Evolutionary conservation across 2,329 filamentous ascomycete genomes (phyloP).

Genomic region (Coniochaeta hoffmannii): DNA sequence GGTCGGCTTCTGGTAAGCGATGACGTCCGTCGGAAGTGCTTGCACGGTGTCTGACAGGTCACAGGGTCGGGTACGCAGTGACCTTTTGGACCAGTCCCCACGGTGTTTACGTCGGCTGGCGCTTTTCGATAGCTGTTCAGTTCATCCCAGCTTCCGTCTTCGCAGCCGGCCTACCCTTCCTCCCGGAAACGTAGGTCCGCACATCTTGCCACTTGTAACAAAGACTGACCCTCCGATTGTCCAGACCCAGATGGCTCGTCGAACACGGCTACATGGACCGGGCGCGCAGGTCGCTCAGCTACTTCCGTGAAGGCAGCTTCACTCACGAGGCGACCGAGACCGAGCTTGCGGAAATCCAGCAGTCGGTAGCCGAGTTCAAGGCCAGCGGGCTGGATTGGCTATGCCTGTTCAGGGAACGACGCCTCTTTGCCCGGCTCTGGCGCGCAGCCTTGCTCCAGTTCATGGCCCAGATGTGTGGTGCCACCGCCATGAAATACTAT

Average conservation of each 20-base stretch:
- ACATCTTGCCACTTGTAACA: background rate
- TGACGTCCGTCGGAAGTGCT: too few species aligned
- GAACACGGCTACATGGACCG: conserved; percentile 36
- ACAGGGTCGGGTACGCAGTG: conserved; percentile 48
- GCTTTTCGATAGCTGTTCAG: conserved; percentile 41
- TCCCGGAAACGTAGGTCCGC: conserved; percentile 45
- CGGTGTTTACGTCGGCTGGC: conserved; percentile 43
- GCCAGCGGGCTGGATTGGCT: conserved; percentile 29
- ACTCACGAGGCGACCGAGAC: conserved; percentile 26
- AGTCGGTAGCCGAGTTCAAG: conserved; percentile 32
- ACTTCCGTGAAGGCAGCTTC: conserved; percentile 38
- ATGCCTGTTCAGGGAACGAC: conserved; percentile 39
- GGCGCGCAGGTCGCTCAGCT: conserved; percentile 36
- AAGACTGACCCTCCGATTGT: background rate
- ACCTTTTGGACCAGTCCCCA: conserved; percentile 40
- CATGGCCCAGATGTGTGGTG: conserved; percentile 53
- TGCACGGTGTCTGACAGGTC: conserved; percentile 5
- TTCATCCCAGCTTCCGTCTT: conserved; percentile 44
- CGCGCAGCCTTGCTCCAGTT: conserved; percentile 49
- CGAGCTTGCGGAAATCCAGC: conserved; percentile 38
- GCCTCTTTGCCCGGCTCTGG: conserved; percentile 46
- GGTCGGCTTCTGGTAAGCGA: conserved; percentile 42
- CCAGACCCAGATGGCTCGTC: conserved; percentile 50
- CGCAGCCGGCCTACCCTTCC: conserved; percentile 38
- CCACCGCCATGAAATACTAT: conserved; percentile 54